Evolutionary conservation across 2,329 filamentous ascomycete species (phyloP).

Genomic region (Sporothrix humicola): DNA sequence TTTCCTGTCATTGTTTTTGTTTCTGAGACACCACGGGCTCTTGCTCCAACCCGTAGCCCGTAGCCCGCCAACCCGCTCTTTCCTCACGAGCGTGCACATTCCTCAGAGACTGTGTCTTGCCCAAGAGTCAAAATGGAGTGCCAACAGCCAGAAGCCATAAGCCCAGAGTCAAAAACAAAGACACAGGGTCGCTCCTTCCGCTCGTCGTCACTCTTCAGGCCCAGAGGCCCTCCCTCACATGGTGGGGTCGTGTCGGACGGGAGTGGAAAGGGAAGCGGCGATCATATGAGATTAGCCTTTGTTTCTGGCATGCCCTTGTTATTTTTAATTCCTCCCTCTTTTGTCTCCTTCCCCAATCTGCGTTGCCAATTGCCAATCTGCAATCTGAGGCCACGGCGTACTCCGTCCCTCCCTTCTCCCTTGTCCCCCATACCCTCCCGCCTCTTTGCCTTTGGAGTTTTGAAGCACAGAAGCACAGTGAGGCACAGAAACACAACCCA

Average conservation of each 20-base stretch:
- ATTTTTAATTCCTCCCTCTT: neutral
- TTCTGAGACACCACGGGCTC: constrained; percentile 18
- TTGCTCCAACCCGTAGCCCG: neutral
- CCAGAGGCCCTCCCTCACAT: neutral
- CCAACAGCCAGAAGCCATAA: too few relatives aligned
- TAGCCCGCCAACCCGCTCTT: neutral
- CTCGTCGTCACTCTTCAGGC: neutral
- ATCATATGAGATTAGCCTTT: constrained; percentile 45
- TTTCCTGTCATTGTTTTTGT: neutral
- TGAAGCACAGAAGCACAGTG: neutral
- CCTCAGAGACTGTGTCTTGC: neutral
- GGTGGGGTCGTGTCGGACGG: constrained; percentile 2
- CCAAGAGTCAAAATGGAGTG: too few relatives aligned
- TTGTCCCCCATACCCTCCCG: constrained; percentile 3
- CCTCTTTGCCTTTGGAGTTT: neutral
- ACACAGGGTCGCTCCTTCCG: neutral
- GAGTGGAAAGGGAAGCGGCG: constrained; percentile 34
- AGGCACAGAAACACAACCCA: neutral
- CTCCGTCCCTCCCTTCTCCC: neutral
- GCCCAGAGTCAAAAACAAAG: neutral
- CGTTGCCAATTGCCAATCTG: neutral
- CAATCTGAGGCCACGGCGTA: constrained; percentile 13
- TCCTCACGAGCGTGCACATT: constrained; percentile 1
- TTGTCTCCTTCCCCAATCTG: neutral
- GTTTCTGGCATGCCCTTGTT: constrained; percentile 41